phyloP scores from a whole-genome alignment of 768 basidiomycete genomes.

The Lactarius pseudohatsudake region DNA sequence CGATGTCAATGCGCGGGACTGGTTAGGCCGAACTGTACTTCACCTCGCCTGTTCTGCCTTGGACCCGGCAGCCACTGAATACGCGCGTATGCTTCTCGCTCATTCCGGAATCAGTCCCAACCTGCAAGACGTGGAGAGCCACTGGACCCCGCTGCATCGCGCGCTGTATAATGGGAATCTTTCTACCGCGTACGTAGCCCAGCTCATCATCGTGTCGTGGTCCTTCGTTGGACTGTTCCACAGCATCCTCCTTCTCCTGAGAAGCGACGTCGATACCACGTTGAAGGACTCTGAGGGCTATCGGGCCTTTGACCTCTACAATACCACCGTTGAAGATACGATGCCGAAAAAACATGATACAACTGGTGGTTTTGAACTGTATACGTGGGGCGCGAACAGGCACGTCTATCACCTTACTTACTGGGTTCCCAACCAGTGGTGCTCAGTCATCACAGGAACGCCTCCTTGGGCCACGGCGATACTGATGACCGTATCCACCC shows the following conservation, averaged over 20 bases:
- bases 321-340: conserved; percentile 38
- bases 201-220: background rate
- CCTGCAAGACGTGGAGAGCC: conserved; percentile 74
- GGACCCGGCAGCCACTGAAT: conserved; percentile 57
- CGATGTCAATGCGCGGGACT: conserved; percentile 74
- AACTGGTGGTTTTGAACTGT: conserved; percentile 53
- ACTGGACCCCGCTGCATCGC: conserved; percentile 90
- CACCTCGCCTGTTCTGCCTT: conserved; percentile 74
- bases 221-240: conserved; percentile 4
- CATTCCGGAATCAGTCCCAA: conserved; percentile 81
- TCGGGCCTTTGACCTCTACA: conserved; percentile 91
- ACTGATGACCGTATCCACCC: conserved; percentile 75
- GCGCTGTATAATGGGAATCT: conserved; percentile 81
- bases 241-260: conserved; percentile 74
- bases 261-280: conserved; percentile 65
- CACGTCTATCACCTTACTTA: background rate
- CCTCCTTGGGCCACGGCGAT: conserved; percentile 82
- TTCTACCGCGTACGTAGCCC: conserved; percentile 55
- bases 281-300: conserved; percentile 87
- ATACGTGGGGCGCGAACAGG: conserved; percentile 82
- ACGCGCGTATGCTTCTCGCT: conserved; percentile 70
- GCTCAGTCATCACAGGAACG: conserved; percentile 56
- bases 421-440: background rate
- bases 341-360: conserved; percentile 14
- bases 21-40: conserved; percentile 72